A percentile compares a stretch with the other conserved stretches of the same genome.
Evolutionary conservation across 1,284 basidiomycete genomes (phyloP).

Genomic region (Apiotrichum porosum): DNA sequence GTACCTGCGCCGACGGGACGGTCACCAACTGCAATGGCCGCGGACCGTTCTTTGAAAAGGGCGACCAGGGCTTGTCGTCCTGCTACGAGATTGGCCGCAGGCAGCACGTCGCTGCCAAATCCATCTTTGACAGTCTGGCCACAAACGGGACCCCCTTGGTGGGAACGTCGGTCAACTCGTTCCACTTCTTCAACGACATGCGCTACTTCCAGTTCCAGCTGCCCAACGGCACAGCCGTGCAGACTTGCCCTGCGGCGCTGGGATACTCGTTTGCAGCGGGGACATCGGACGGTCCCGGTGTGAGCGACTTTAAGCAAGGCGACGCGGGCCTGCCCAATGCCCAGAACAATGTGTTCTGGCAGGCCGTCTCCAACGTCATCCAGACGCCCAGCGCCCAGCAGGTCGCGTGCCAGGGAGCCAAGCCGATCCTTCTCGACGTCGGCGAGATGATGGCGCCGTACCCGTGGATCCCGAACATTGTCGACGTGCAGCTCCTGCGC

Average conservation of each 20-base stretch:
- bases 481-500: constrained; percentile 12
- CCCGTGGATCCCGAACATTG: constrained; percentile 11
- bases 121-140: constrained; percentile 4
- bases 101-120: constrained; percentile 3
- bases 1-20: constrained; percentile 11
- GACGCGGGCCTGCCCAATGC: neutral
- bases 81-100: constrained; percentile 13
- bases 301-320: constrained; percentile 6
- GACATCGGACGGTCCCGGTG: constrained; percentile 14
- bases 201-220: constrained; percentile 8
- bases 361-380: neutral
- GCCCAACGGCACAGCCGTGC: neutral
- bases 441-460: constrained; percentile 13
- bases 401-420: constrained; percentile 12
- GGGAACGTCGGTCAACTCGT: constrained; percentile 6
- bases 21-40: constrained; percentile 6
- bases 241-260: constrained; percentile 13
- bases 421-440: constrained; percentile 14
- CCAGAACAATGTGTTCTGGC: constrained; percentile 11
- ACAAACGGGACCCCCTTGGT: constrained; percentile 1
- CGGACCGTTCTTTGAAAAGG: constrained; percentile 1
- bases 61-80: constrained; percentile 4
- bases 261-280: constrained; percentile 13
- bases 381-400: neutral
- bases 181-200: constrained; percentile 17